A percentile compares a stretch with the other conserved stretches of the same genome.
These are phyloP conservation scores for Artomyces pyxidatus DNA, from an alignment of 768 basidiomycete species.

Conservation along the genomic window DNA sequence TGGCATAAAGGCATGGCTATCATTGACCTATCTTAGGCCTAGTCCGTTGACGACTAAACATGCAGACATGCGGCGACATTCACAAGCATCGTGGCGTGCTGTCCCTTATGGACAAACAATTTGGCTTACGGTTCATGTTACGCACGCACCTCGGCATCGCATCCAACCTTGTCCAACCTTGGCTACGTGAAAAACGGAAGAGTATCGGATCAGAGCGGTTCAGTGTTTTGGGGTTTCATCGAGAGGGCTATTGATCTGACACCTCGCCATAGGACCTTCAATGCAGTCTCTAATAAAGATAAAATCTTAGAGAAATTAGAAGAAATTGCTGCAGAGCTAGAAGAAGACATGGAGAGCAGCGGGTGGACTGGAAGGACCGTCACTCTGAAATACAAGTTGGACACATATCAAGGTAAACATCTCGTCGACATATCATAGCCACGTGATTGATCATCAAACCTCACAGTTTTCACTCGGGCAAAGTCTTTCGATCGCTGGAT, in stretches of 20 bases:
- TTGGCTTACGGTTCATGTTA: slow-evolving; percentile 70
- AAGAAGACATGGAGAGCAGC: slow-evolving; percentile 64
- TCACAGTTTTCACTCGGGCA: slow-evolving; percentile 70
- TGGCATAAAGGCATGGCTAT: slow-evolving; percentile 61
- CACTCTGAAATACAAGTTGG: slow-evolving; percentile 88
- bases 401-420: slow-evolving; percentile 69
- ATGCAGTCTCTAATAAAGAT: slow-evolving; percentile 52
- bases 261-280: slow-evolving; percentile 55
- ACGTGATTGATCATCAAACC: neutral
- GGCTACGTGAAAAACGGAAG: slow-evolving; percentile 75
- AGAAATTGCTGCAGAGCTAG: slow-evolving; percentile 75
- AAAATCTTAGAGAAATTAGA: slow-evolving; percentile 71
- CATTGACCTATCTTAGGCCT: neutral
- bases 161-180: slow-evolving; percentile 72
- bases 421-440: neutral
- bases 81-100: slow-evolving; percentile 65
- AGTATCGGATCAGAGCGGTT: slow-evolving; percentile 90
- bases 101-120: slow-evolving; percentile 80
- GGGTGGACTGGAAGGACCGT: slow-evolving; percentile 87
- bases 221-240: neutral
- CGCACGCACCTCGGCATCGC: slow-evolving; percentile 80
- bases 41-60: no score
- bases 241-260: neutral
- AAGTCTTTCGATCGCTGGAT: slow-evolving; percentile 74
- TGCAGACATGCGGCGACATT: slow-evolving; percentile 85